Evolutionary conservation across 495 filamentous ascomycete genomes (phyloP).

Genomic region (Neurospora sp.): DNA sequence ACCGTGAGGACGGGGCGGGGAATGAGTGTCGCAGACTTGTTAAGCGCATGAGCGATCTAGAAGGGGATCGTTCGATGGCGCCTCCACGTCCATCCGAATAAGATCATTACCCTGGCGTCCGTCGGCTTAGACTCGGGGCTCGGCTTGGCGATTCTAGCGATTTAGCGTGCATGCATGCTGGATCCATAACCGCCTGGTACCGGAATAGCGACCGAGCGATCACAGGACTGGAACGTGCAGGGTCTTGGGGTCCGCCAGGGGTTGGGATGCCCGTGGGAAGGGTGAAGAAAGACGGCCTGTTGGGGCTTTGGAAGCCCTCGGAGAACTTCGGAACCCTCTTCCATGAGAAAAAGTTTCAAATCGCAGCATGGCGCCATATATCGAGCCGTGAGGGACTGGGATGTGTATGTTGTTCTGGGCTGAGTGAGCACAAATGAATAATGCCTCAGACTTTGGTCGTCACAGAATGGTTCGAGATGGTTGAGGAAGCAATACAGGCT

Average conservation of each 20-base stretch:
- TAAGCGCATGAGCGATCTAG: slow-evolving; percentile 45
- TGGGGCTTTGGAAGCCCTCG: background rate
- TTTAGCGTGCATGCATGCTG: background rate
- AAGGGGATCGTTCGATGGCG: background rate
- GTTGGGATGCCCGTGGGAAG: background rate
- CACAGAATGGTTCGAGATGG: background rate
- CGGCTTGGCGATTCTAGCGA: background rate
- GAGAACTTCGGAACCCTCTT: background rate
- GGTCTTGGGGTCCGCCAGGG: background rate
- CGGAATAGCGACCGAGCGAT: background rate
- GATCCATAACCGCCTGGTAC: background rate
- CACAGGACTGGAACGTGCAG: background rate
- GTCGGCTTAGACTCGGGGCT: background rate
- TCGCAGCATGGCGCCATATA: background rate
- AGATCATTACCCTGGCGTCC: background rate
- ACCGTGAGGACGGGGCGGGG: slow-evolving; percentile 27
- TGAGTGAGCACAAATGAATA: background rate
- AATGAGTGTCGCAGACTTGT: slow-evolving; percentile 73
- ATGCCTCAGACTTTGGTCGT: background rate
- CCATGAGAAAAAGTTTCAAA: background rate
- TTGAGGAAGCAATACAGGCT: background rate
- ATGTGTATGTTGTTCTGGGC: background rate
- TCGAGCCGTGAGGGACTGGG: background rate
- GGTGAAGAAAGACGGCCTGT: background rate
- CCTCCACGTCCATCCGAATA: background rate